phyloP scores from a whole-genome alignment of 345 rosid genomes.

The Populus alba region DNA sequence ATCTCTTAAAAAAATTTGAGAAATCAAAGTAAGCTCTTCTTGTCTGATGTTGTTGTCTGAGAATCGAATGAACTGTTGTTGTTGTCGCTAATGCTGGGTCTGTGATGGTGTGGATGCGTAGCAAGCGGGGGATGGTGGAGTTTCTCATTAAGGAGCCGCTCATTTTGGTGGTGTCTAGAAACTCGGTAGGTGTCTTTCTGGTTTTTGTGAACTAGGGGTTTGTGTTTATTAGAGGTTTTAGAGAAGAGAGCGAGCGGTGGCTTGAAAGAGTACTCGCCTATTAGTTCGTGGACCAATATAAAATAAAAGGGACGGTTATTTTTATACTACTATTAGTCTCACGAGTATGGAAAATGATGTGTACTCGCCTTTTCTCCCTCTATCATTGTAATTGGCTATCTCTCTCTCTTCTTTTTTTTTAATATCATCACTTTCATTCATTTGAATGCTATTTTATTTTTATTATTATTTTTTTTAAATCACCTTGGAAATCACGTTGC shows the following conservation, averaged over 20 bases:
- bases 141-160: slow-evolving; percentile 37
- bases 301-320: background rate
- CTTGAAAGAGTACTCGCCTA: no score
- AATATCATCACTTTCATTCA: background rate
- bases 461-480: no score
- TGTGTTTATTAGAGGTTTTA: background rate
- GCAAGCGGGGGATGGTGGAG: slow-evolving; percentile 29
- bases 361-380: slow-evolving; percentile 17
- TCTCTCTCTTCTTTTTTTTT: background rate
- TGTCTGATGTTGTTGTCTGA: slow-evolving; percentile 9
- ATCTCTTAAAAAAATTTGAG: slow-evolving; percentile 33
- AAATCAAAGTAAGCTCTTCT: slow-evolving; percentile 43
- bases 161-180: slow-evolving; percentile 23
- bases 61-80: slow-evolving; percentile 5
- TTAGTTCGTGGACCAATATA: background rate
- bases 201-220: background rate
- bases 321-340: background rate
- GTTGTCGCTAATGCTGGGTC: slow-evolving; percentile 10
- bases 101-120: slow-evolving; percentile 22
- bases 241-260: background rate
- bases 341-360: background rate
- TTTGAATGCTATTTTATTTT: background rate
- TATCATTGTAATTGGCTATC: no score
- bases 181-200: background rate
- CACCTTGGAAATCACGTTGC: no score